Evolutionary conservation across 2,329 filamentous ascomycete genomes (phyloP), one percentile per base, ranked within the genome.

Genomic region (Fusarium sp.): DNA sequence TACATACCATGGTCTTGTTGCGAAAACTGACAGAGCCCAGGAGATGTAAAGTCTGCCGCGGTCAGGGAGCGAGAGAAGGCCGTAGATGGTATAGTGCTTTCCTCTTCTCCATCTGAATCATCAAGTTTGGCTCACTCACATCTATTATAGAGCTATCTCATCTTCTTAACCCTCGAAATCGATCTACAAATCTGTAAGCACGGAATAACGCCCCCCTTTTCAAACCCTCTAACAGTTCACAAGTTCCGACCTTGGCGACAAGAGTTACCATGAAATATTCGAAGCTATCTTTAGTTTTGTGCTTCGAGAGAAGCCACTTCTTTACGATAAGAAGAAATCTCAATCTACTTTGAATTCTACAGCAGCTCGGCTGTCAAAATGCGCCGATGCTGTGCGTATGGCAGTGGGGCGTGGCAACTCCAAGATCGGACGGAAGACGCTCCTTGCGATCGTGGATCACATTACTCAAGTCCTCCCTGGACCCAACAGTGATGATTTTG

Each of bases 381-480:
- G 90, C 74, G 92, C 92, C 30, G 87, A 88, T 48, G 90, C 91
- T 10, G 81, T 98, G 60, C 90, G 93, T 57, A 84, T 90, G 27
- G 88, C 91, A 25, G 86, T 97, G 49, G 89, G 91, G 69, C 87
- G 91, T 57, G 92, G 92, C 24, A 84, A 91, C 32, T 81, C 85
- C 22, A 90, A 87, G 65, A 80, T 98, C 68, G 92, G 90, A 75
- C 84, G 85, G 64, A 97, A 94, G 78, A 95, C 94, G 1, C 84
- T 95, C n/a, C 87, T 91, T 72, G 88, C 92, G 8, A 83, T 98
- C 18, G 84, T 97, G 69, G 90, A 94, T 69, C 94, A 97, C 80
- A 91, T 98, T 65, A 90, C 89, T 5, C 90, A 97, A 70, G 89
- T 90, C 20, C 84, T 97, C 6, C 87, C 90, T 3, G 86, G 84